Percentiles rank a stretch among this genome's conserved stretches.
These are phyloP conservation scores for Aspergillus awamori DNA, from an alignment of 2,329 filamentous ascomycete genomes.

Conservation along the genomic window DNA sequence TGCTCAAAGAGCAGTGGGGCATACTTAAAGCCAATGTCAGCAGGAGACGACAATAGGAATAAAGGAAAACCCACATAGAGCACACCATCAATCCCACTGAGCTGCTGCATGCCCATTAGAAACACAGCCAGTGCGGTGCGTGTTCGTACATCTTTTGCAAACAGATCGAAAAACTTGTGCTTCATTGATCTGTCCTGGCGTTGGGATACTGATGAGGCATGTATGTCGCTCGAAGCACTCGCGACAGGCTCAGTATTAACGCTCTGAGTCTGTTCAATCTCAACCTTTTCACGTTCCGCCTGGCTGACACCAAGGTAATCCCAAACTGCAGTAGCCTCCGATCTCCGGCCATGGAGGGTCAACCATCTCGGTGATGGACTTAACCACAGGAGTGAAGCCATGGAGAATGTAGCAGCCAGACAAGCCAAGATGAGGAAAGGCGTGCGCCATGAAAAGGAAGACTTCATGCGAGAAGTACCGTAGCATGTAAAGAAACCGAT, in stretches of 20 bases:
- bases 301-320: constrained; percentile 49
- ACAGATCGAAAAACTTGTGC: constrained; percentile 35
- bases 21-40: constrained; percentile 47
- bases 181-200: constrained; percentile 14
- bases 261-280: constrained; percentile 35
- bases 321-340: constrained; percentile 51
- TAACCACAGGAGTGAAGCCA: constrained; percentile 46
- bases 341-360: constrained; percentile 49
- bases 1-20: constrained; percentile 63
- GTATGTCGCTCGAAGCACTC: constrained; percentile 7
- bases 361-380: constrained; percentile 64
- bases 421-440: constrained; percentile 56
- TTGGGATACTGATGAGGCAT: background rate
- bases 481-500: constrained; percentile 65
- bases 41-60: background rate
- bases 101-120: constrained; percentile 61
- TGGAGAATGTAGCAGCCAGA: constrained; percentile 46
- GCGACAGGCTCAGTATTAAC: constrained; percentile 6
- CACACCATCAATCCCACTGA: constrained; percentile 65
- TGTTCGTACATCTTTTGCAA: constrained; percentile 48
- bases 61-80: constrained; percentile 53
- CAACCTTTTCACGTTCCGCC: constrained; percentile 53
- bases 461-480: constrained; percentile 52
- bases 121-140: constrained; percentile 59
- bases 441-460: constrained; percentile 58